A percentile compares a stretch with the other conserved stretches of the same genome.
These are phyloP conservation scores for Atractiella rhizophila DNA, from an alignment of 768 basidiomycete genomes.

Conservation along the genomic window DNA sequence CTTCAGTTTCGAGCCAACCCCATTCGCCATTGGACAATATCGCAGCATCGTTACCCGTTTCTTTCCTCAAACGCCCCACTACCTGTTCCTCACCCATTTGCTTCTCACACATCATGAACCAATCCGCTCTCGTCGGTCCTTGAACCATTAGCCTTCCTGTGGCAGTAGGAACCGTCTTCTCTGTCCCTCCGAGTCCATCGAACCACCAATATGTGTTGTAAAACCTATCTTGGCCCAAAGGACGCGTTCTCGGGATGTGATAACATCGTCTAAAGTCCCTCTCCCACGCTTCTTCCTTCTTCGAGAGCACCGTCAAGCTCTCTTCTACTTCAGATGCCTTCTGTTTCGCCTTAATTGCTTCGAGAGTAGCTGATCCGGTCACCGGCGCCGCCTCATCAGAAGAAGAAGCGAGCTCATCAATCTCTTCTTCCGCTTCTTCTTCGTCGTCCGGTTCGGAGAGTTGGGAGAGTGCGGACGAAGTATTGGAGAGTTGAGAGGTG, in stretches of 20 bases:
- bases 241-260: conserved; percentile 60
- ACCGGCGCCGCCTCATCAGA: neutral
- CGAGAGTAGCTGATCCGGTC: conserved; percentile 1
- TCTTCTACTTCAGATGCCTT: conserved; percentile 59
- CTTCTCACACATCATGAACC: conserved; percentile 30
- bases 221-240: conserved; percentile 75
- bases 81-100: conserved; percentile 30
- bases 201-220: conserved; percentile 97
- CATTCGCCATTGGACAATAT: conserved; percentile 53
- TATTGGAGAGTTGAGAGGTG: too few relatives aligned
- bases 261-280: conserved; percentile 78
- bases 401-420: too few relatives aligned
- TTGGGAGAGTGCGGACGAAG: too few relatives aligned
- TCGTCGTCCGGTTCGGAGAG: too few relatives aligned
- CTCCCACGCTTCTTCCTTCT: conserved; percentile 53
- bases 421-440: too few relatives aligned
- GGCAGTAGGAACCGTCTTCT: conserved; percentile 54
- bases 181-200: conserved; percentile 78
- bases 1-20: conserved; percentile 66
- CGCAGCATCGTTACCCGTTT: conserved; percentile 53
- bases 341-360: conserved; percentile 28
- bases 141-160: conserved; percentile 79
- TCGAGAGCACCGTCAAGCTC: conserved; percentile 22
- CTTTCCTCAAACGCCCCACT: conserved; percentile 30
- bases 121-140: conserved; percentile 61